A percentile compares a stretch with the other conserved stretches of the same genome.
Evolutionary conservation across 106 monocot genomes (phyloP).

Genomic region (Apostasia ramifera): DNA sequence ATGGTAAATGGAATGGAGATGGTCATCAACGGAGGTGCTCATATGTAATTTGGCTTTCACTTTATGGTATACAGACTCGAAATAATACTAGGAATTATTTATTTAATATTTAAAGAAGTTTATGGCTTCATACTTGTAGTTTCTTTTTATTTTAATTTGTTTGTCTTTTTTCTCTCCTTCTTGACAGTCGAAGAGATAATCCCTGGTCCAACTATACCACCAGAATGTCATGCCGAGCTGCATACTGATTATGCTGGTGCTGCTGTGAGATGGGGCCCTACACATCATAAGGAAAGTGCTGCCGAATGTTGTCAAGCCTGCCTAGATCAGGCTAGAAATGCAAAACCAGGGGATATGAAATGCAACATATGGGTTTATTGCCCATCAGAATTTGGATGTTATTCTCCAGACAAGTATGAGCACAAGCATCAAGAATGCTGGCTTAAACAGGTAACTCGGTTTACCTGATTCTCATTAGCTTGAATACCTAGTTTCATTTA

Average conservation of each 20-base stretch:
- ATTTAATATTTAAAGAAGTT: too few relatives aligned
- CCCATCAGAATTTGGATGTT: constrained; percentile 61
- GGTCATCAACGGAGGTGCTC: too few relatives aligned
- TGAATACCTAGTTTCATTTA: background rate
- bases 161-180: background rate
- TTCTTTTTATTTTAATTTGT: too few relatives aligned
- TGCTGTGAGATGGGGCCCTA: constrained; percentile 72
- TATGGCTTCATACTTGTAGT: too few relatives aligned
- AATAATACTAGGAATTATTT: too few relatives aligned
- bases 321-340: constrained; percentile 55
- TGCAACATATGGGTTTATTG: constrained; percentile 86
- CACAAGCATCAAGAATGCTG: constrained; percentile 87
- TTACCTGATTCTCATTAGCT: background rate
- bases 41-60: too few relatives aligned
- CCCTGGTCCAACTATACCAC: constrained; percentile 40
- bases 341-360: constrained; percentile 44
- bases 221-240: constrained; percentile 57
- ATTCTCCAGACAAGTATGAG: constrained; percentile 68
- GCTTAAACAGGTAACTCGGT: constrained; percentile 54
- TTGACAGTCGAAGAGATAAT: constrained; percentile 46
- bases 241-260: constrained; percentile 73
- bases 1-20: too few relatives aligned
- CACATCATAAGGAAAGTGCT: constrained; percentile 68
- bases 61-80: too few relatives aligned
- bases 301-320: constrained; percentile 82